These are phyloP conservation scores for Fraxinus paxiana DNA, from an alignment of 305 asterid genomes.

Conservation along the genomic window DNA sequence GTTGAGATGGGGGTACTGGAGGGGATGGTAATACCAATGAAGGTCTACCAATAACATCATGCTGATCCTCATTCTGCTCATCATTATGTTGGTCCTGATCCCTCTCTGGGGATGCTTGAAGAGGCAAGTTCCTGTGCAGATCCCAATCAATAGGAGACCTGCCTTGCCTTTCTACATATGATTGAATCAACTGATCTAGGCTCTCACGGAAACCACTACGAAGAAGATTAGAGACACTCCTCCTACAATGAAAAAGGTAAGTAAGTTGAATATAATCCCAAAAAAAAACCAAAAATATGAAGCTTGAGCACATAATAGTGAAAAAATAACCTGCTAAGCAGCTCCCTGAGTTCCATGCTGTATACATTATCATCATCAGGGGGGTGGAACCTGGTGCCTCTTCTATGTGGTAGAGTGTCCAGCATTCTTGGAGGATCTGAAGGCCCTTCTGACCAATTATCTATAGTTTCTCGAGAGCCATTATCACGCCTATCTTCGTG, in stretches of 20 bases:
- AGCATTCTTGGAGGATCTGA: constrained; percentile 45
- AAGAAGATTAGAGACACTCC: constrained; percentile 96
- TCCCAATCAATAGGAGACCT: constrained; percentile 78
- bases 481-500: constrained; percentile 55
- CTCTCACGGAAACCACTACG: constrained; percentile 93
- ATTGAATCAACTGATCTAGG: constrained; percentile 80
- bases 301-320: background rate
- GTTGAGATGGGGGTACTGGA: constrained; percentile 82
- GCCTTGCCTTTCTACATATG: constrained; percentile 78
- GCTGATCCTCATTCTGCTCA: constrained; percentile 56
- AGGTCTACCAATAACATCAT: constrained; percentile 53
- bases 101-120: constrained; percentile 60
- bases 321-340: constrained; percentile 68
- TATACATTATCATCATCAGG: constrained; percentile 85
- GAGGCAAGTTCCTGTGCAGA: constrained; percentile 69
- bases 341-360: constrained; percentile 94
- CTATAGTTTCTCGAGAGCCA: constrained; percentile 64
- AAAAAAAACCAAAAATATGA: background rate
- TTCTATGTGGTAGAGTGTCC: constrained; percentile 48
- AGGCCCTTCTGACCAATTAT: constrained; percentile 75
- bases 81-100: constrained; percentile 53
- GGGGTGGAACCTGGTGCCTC: constrained; percentile 67
- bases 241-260: constrained; percentile 44
- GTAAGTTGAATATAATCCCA: constrained; percentile 12
- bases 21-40: constrained; percentile 65